phyloP scores from a whole-genome alignment of 176 grass and related monocot genomes.

The Carex cristatella region DNA sequence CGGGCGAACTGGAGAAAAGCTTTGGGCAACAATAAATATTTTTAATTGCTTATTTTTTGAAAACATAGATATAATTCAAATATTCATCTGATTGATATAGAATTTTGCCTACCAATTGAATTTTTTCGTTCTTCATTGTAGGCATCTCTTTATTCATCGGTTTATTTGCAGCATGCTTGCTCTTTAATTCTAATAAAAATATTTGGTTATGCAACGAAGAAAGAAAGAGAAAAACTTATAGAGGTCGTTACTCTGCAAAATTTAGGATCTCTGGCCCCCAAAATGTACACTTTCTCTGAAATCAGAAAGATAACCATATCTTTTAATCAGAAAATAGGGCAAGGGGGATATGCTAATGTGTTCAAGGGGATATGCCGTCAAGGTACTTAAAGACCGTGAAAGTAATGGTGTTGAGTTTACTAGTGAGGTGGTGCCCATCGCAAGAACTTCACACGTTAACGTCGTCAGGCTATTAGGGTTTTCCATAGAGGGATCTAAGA shows the following conservation, averaged over 20 bases:
- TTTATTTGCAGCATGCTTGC: neutral
- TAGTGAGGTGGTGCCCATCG: slow-evolving; percentile 47
- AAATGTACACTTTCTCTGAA: slow-evolving; percentile 35
- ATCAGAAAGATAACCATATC: slow-evolving; percentile 46
- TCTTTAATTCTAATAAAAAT: neutral
- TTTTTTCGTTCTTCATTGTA: neutral
- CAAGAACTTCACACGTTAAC: slow-evolving; percentile 46
- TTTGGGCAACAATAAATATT: no score
- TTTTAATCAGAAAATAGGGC: slow-evolving; percentile 36
- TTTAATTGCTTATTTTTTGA: no score
- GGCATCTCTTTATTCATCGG: neutral
- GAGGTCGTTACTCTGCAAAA: slow-evolving; percentile 8
- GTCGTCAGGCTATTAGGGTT: slow-evolving; percentile 46
- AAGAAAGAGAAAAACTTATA: neutral
- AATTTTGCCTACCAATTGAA: neutral
- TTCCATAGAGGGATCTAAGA: slow-evolving; percentile 27
- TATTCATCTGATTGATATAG: no score
- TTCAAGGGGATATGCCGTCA: slow-evolving; percentile 50
- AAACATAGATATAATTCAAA: no score
- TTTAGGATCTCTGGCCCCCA: slow-evolving; percentile 13
- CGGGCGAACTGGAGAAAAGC: no score
- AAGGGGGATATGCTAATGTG: slow-evolving; percentile 42
- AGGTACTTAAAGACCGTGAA: slow-evolving; percentile 35
- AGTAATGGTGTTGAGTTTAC: slow-evolving; percentile 29
- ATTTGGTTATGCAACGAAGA: neutral